Percentiles rank a stretch among this genome's conserved stretches.
Evolutionary conservation across 768 basidiomycete species (phyloP).

Genomic region (Auricularia cornea): DNA sequence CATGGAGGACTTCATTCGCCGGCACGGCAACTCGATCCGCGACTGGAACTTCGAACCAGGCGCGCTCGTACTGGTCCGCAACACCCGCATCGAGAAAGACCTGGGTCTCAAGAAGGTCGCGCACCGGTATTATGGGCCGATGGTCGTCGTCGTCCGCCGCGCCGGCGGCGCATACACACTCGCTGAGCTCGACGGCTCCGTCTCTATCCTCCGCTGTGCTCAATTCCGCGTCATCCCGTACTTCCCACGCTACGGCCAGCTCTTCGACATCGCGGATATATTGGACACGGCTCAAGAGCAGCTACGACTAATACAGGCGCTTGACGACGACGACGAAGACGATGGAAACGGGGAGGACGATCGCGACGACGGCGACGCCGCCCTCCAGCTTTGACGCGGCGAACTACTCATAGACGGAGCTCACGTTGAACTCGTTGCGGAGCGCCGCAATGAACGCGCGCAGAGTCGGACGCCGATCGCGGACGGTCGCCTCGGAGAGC

Average conservation of each 20-base stretch:
- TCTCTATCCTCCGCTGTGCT: neutral
- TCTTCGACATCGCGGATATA: neutral
- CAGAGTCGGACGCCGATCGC: too few relatives aligned
- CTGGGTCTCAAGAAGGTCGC: neutral
- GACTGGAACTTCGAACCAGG: constrained; percentile 3
- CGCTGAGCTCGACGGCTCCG: constrained; percentile 1
- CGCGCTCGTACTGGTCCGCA: neutral
- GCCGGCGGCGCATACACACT: neutral
- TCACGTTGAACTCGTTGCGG: too few relatives aligned
- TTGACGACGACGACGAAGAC: neutral
- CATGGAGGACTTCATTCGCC: neutral
- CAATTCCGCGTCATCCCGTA: neutral
- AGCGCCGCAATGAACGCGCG: too few relatives aligned
- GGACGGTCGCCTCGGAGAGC: too few relatives aligned
- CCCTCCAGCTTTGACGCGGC: too few relatives aligned
- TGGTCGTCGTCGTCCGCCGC: constrained; percentile 1
- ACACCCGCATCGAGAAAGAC: neutral
- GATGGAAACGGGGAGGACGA: neutral
- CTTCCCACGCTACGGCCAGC: neutral
- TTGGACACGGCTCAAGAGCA: neutral
- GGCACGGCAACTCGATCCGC: neutral
- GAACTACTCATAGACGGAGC: too few relatives aligned
- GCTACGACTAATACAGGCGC: neutral
- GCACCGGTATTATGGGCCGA: neutral
- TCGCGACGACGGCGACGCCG: too few relatives aligned